Evolutionary conservation across 1,284 basidiomycete genomes (phyloP).

Genomic region (Rhodotorula sp.): DNA sequence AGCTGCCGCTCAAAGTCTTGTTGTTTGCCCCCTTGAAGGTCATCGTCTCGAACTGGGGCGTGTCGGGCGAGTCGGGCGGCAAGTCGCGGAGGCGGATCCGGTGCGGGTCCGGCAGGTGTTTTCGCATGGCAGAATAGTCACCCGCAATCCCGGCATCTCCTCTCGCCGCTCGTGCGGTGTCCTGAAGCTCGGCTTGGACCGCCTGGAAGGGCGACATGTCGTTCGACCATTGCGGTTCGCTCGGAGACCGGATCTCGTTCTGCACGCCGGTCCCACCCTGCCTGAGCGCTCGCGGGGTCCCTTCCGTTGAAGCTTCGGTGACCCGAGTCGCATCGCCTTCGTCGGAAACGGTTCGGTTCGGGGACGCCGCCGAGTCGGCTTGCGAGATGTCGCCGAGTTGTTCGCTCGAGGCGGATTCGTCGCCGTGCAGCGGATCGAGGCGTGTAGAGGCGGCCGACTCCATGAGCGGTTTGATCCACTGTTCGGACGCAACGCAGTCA

Average conservation of each 20-base stretch:
- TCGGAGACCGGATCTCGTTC: slow-evolving; percentile 4
- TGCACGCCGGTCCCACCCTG: not conserved
- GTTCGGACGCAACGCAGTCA: too few relatives aligned
- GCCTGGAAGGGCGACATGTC: slow-evolving; percentile 34
- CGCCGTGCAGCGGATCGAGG: slow-evolving; percentile 22
- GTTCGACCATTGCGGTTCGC: slow-evolving; percentile 26
- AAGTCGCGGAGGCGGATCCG: slow-evolving; percentile 33
- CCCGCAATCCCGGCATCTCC: not conserved
- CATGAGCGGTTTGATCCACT: slow-evolving; percentile 45
- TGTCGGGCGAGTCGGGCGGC: slow-evolving; percentile 43
- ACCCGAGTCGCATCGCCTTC: slow-evolving; percentile 14
- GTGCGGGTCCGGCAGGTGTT: slow-evolving; percentile 9
- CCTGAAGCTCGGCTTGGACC: slow-evolving; percentile 19
- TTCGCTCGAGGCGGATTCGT: slow-evolving; percentile 6
- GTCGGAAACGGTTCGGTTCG: slow-evolving; percentile 24
- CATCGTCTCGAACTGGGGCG: slow-evolving; percentile 42
- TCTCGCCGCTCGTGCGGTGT: slow-evolving; percentile 1
- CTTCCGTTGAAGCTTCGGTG: not conserved
- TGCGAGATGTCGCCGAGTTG: slow-evolving; percentile 15
- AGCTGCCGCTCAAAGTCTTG: not conserved
- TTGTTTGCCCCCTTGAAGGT: not conserved
- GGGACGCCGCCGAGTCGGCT: not conserved
- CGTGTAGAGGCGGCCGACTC: slow-evolving; percentile 40
- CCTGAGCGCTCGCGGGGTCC: slow-evolving; percentile 18
- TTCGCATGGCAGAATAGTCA: slow-evolving; percentile 13